phyloP scores from a whole-genome alignment of 768 basidiomycete genomes.

The Tricholoma sp. region DNA sequence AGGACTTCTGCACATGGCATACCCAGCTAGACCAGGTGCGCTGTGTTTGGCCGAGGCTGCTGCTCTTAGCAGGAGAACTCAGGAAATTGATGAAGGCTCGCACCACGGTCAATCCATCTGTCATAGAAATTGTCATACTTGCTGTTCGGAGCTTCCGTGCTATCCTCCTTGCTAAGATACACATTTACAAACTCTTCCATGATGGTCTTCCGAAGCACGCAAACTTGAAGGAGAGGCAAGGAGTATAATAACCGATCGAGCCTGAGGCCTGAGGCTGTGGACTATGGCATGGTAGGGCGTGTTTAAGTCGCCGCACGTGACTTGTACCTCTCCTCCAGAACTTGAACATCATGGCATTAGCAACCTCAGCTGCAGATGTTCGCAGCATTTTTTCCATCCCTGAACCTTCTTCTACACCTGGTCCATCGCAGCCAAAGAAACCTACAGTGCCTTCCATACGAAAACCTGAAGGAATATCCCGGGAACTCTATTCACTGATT shows the following conservation, averaged over 20 bases:
- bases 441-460: constrained; percentile 32
- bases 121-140: constrained; percentile 37
- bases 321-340: neutral
- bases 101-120: constrained; percentile 51
- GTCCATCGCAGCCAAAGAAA: constrained; percentile 47
- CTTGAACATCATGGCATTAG: constrained; percentile 35
- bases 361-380: constrained; percentile 73
- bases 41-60: constrained; percentile 51
- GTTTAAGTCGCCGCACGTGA: constrained; percentile 1
- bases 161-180: constrained; percentile 13
- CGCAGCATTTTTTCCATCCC: constrained; percentile 77
- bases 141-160: constrained; percentile 9
- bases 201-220: neutral
- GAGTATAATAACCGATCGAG: neutral
- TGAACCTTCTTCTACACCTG: constrained; percentile 33
- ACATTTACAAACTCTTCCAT: constrained; percentile 15
- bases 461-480: constrained; percentile 87
- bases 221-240: no score
- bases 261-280: neutral
- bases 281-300: no score
- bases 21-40: constrained; percentile 44
- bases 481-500: constrained; percentile 91
- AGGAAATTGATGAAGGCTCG: constrained; percentile 1
- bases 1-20: constrained; percentile 11
- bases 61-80: neutral